Evolutionary conservation across 2,329 filamentous ascomycete species (phyloP), one percentile per base, ranked within the genome.

Genomic region (Paecilomyces fulvus): DNA sequence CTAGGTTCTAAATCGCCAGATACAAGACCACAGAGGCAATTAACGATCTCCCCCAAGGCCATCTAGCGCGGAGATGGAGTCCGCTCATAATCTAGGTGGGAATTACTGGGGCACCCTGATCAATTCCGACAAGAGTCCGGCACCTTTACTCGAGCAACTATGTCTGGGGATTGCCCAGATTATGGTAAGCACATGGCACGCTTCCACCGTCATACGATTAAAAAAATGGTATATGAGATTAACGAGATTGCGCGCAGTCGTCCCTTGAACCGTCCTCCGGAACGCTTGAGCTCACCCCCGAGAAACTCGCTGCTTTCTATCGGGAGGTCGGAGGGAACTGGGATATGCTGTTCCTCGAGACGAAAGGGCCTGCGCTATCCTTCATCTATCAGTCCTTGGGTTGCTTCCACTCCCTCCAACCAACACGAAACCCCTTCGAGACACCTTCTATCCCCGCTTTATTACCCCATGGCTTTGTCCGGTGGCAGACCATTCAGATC

Each of bases 371-470:
- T 37, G 86, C 87, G 49, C 85, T 99, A 60, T 94, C 92, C 28
- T 95, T 90, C 75, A 94, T 96, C 61, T 97, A 95, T 80, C 88
- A 90, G 67, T 89, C 89, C 7, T 83, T 95, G 53, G 94, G 92
- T 63, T 96, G 92, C 70, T 88, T 91, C 65, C 92, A 97, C 74
- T 86, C 85, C 52, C 80, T 97, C 28, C 89, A 95, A 63, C 90
- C 90, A 0, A 83, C 83, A 1, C 71, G 73, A 51, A 82, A 84
- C 43, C 81, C 89, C 60, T 96, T 89, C 69, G 82, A 81, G 3
- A 78, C 85, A 0, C 94, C 92, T 0, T 85, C 82, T 0, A 82
- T 96, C 48, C 94, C 94, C 0, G 89, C 91, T 12, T 76, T 99
- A 56, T 95, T 92, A 33, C 79, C 82, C 0, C 83, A 84, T 66